Conservation (phyloP, 495 filamentous ascomycete species). For the Penicillium nucicola region DNA sequence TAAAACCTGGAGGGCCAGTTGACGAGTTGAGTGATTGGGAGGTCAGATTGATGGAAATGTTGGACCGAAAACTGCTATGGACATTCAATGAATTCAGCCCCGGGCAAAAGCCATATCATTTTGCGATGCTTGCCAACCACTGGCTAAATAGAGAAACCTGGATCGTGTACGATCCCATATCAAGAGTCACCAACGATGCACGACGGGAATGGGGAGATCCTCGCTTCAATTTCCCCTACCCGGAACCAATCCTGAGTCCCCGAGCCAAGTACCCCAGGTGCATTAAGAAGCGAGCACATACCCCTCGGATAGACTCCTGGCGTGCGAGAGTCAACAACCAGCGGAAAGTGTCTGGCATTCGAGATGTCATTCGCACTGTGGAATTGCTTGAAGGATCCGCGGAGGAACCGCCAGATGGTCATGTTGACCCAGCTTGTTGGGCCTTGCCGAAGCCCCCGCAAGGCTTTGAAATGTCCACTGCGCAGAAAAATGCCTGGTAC, state of each 20-base stretch:
- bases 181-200: conserved; percentile 31
- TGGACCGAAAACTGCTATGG: conserved; percentile 41
- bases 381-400: conserved; percentile 35
- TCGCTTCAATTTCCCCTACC: conserved; percentile 34
- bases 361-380: conserved; percentile 21
- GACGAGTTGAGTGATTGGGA: conserved; percentile 34
- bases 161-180: conserved; percentile 39
- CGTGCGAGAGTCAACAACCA: conserved; percentile 35
- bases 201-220: conserved; percentile 37
- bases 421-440: conserved; percentile 41
- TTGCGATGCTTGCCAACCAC: conserved; percentile 41
- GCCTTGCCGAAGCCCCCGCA: conserved; percentile 43
- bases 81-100: conserved; percentile 36
- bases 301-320: conserved; percentile 39
- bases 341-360: conserved; percentile 26
- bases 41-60: conserved; percentile 28
- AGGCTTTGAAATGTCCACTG: conserved; percentile 33
- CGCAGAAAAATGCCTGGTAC: conserved; percentile 37
- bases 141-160: conserved; percentile 42
- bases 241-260: conserved; percentile 8
- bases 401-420: conserved; percentile 40
- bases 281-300: conserved; percentile 16
- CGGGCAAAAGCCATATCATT: conserved; percentile 41
- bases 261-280: conserved; percentile 29
- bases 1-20: background rate